Conservation (phyloP, 129 eudicot genomes). For the Chrysanthemum seticuspe region DNA sequence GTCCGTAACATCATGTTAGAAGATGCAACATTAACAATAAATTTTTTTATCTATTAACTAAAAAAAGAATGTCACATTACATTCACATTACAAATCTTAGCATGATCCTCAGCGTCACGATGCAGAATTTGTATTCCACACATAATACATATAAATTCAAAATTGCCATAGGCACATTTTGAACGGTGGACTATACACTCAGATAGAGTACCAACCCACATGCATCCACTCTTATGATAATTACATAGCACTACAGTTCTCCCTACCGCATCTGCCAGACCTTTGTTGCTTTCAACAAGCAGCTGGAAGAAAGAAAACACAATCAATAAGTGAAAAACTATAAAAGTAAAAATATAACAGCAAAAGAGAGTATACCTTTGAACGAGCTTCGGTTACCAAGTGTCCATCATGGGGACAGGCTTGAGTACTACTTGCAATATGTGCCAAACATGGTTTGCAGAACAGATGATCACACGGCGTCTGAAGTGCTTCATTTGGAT, state of each 20-base stretch:
- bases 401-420: conserved; percentile 97
- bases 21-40: no score
- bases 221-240: conserved; percentile 83
- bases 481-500: conserved; percentile 91
- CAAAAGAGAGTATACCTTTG: conserved; percentile 52
- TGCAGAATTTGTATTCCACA: conserved; percentile 90
- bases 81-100: conserved; percentile 80
- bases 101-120: conserved; percentile 95
- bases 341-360: background rate
- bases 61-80: conserved; percentile 16
- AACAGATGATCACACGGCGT: conserved; percentile 86
- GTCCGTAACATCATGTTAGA: no score
- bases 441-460: conserved; percentile 86
- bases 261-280: conserved; percentile 78
- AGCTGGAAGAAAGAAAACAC: conserved; percentile 48
- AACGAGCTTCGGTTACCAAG: conserved; percentile 82
- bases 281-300: conserved; percentile 69
- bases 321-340: background rate
- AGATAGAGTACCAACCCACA: conserved; percentile 89
- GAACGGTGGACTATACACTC: conserved; percentile 79
- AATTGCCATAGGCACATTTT: conserved; percentile 79
- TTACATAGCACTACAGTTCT: conserved; percentile 80
- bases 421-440: conserved; percentile 70
- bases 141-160: conserved; percentile 82
- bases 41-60: background rate